Evolutionary conservation across 2,329 filamentous ascomycete species (phyloP).

Genomic region (Neocatenulostroma microsporum): DNA sequence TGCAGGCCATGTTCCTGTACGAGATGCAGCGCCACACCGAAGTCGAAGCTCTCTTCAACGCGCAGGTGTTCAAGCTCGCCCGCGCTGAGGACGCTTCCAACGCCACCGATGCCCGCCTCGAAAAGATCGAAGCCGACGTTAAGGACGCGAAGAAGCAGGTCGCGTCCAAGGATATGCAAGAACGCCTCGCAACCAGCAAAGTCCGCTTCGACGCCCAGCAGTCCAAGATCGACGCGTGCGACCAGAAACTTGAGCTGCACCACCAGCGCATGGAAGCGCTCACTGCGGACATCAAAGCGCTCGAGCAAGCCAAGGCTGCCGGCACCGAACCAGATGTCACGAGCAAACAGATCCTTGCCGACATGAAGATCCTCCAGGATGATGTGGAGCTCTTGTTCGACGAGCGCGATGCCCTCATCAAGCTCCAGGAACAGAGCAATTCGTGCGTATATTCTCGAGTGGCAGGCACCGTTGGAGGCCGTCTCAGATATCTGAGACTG

Average conservation of each 20-base stretch:
- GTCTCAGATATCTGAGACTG: no score
- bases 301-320: background rate
- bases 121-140: slow-evolving; percentile 11
- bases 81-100: slow-evolving; percentile 3
- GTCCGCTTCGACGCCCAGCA: slow-evolving; percentile 4
- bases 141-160: slow-evolving; percentile 5
- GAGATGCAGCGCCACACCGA: slow-evolving; percentile 23
- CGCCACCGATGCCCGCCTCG: slow-evolving; percentile 11
- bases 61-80: slow-evolving; percentile 18
- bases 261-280: background rate
- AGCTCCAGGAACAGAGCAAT: slow-evolving; percentile 11
- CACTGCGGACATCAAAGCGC: background rate
- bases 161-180: slow-evolving; percentile 8
- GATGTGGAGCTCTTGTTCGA: slow-evolving; percentile 18
- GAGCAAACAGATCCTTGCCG: no score
- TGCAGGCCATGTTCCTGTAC: slow-evolving; percentile 24
- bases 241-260: background rate
- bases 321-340: background rate
- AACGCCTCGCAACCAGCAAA: slow-evolving; percentile 13
- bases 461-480: background rate
- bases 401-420: slow-evolving; percentile 16
- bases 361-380: no score
- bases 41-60: slow-evolving; percentile 20
- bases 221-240: slow-evolving; percentile 3
- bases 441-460: no score